phyloP scores from a whole-genome alignment of 1,284 basidiomycete genomes.

The Ustilago loliicola region DNA sequence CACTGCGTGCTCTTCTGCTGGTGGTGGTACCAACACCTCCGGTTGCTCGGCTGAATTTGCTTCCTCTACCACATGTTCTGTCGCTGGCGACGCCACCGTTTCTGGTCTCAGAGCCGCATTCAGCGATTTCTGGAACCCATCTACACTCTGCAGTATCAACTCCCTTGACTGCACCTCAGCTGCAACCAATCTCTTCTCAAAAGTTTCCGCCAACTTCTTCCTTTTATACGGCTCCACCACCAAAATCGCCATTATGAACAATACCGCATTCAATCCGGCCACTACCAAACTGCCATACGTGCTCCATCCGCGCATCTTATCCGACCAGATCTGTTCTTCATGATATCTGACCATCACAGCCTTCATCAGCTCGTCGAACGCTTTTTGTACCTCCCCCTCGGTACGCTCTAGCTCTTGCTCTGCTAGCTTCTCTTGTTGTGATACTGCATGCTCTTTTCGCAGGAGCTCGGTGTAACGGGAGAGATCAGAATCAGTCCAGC shows the following conservation, averaged over 20 bases:
- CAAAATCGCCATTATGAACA: constrained; percentile 66
- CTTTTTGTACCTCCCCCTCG: constrained; percentile 52
- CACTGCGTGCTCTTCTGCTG: neutral
- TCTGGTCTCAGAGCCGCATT: neutral
- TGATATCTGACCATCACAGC: constrained; percentile 66
- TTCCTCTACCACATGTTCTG: neutral
- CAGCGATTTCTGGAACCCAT: constrained; percentile 43
- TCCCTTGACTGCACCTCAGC: constrained; percentile 55
- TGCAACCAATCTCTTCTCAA: constrained; percentile 57
- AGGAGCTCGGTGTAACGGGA: constrained; percentile 62
- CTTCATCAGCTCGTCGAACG: constrained; percentile 65
- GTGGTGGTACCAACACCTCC: neutral
- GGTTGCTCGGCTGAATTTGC: neutral
- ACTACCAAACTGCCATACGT: constrained; percentile 63
- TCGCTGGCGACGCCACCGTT: no score
- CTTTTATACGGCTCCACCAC: constrained; percentile 70
- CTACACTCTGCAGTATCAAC: constrained; percentile 45
- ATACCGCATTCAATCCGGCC: constrained; percentile 62
- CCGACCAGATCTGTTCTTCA: constrained; percentile 68
- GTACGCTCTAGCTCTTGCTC: constrained; percentile 54
- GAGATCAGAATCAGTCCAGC: constrained; percentile 64
- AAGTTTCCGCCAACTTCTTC: constrained; percentile 65
- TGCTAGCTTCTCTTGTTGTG: constrained; percentile 47
- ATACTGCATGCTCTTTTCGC: constrained; percentile 59
- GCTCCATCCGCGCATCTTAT: constrained; percentile 59